phyloP scores from a whole-genome alignment of 2,329 filamentous ascomycete genomes.

The Myriosclerotinia curreyana region DNA sequence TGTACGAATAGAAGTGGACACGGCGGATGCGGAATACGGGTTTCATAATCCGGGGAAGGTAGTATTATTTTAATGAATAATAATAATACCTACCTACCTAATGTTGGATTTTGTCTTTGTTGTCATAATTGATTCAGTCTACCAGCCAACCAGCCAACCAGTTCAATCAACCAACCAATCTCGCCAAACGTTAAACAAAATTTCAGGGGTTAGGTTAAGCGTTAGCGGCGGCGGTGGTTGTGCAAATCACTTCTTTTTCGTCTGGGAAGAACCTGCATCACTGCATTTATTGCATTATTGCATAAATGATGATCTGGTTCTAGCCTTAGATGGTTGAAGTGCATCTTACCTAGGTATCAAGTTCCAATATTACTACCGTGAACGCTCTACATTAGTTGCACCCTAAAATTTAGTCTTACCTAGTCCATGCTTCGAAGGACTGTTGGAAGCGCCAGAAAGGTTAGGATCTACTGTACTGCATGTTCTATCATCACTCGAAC shows the following conservation, averaged over 20 bases:
- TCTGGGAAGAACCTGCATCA: too few relatives aligned
- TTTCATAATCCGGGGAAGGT: constrained; percentile 38
- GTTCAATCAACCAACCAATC: background rate
- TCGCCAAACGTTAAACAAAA: constrained; percentile 1
- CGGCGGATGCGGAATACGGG: constrained; percentile 5
- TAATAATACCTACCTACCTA: too few relatives aligned
- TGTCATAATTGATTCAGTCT: constrained; percentile 7
- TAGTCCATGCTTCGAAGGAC: too few relatives aligned
- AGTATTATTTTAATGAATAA: too few relatives aligned
- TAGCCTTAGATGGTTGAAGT: background rate
- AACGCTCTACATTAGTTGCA: background rate
- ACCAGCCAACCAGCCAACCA: constrained; percentile 1
- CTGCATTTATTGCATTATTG: too few relatives aligned
- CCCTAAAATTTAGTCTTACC: too few relatives aligned
- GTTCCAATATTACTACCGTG: background rate
- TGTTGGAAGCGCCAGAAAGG: too few relatives aligned
- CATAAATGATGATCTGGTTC: background rate
- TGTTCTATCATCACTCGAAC: too few relatives aligned
- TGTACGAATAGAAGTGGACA: constrained; percentile 5
- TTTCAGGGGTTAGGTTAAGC: constrained; percentile 5
- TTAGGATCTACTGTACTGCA: too few relatives aligned
- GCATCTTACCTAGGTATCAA: background rate
- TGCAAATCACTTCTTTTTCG: background rate
- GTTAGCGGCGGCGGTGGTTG: background rate
- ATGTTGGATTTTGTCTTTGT: background rate